These are phyloP conservation scores for Suillus alpinus DNA, from an alignment of 768 basidiomycete genomes.

Conservation along the genomic window DNA sequence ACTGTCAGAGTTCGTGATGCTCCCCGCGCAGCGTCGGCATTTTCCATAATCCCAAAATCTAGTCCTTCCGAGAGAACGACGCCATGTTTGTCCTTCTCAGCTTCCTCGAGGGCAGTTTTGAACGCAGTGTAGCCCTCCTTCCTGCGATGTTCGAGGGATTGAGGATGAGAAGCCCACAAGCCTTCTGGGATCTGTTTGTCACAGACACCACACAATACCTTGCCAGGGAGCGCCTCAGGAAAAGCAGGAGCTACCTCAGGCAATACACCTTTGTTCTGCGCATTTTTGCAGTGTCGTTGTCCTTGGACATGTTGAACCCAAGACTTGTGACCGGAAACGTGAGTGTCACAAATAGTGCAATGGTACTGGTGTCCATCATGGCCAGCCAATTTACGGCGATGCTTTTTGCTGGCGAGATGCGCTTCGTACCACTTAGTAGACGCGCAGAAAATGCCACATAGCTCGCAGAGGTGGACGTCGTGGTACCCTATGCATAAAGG, in stretches of 20 bases:
- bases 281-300: constrained; percentile 16
- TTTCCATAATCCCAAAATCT: constrained; percentile 53
- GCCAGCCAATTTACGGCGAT: constrained; percentile 27
- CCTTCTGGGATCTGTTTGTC: constrained; percentile 25
- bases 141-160: constrained; percentile 29
- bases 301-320: constrained; percentile 28
- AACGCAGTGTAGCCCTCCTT: constrained; percentile 39
- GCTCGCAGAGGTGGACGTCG: constrained; percentile 36
- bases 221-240: constrained; percentile 16
- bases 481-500: constrained; percentile 32
- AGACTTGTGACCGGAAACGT: constrained; percentile 1
- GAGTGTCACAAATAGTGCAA: constrained; percentile 33
- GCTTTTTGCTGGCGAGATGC: constrained; percentile 32
- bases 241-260: constrained; percentile 32
- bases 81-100: constrained; percentile 55
- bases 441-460: constrained; percentile 36
- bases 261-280: constrained; percentile 16
- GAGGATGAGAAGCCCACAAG: constrained; percentile 36
- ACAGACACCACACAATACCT: constrained; percentile 30
- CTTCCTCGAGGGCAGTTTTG: constrained; percentile 45
- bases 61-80: constrained; percentile 41
- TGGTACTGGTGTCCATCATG: constrained; percentile 10
- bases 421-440: constrained; percentile 16
- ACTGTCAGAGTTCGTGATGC: constrained; percentile 11
- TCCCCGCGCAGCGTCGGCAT: constrained; percentile 22